Base-by-base conservation (phyloP, 2,329 filamentous ascomycete genomes). In the Diaporthe aspalathi region DNA sequence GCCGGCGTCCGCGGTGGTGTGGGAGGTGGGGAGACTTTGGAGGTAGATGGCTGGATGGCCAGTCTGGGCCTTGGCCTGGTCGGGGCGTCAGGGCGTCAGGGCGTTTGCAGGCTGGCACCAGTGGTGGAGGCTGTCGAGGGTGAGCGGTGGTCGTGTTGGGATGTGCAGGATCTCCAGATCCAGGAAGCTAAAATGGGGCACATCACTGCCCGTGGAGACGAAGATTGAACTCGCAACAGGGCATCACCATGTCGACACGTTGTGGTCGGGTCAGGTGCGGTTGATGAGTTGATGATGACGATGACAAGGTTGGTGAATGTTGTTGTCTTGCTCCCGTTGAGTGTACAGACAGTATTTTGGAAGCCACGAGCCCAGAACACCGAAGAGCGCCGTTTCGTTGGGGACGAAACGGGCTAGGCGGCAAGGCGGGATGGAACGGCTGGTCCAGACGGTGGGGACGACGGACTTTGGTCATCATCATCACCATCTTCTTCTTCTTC, bases 151-250 rank as follows among this genome's bases (percentile, higher is more conserved):
- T n/a, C n/a, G n/a, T n/a, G n/a, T n/a, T 49, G 27, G 60, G 60
- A 65, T 50, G n/a, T 65, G 60, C 60, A 65, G 43, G 45, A 65
- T 38, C n/a, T 49, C 29, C 29, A 65, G 60, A 65, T 65, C 60
- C 45, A 65, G 43, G 27, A 50, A 65, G 45, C 45, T 50, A 65
- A 65, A 65, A 50, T 12, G 60, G 20, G 29, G 35, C 35, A 9
- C n/a, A 27, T 50, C 20, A 27, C n/a, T 63, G n/a, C n/a, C n/a
- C 27, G 43, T 35, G 22, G 57, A 49, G 27, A n/a, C n/a, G n/a
- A 63, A 49, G 57, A 49, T 49, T 63, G 43, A 22, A 49, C 49
- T n/a, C 35, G 40, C 6, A 29, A 63, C 43, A 49, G 45, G 43
- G 43, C 57, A 45, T 49, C 57, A 49, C 43, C 57, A 49, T 63